Conservation (phyloP, 1,139 yeast species). For the Diutina siamensis region DNA sequence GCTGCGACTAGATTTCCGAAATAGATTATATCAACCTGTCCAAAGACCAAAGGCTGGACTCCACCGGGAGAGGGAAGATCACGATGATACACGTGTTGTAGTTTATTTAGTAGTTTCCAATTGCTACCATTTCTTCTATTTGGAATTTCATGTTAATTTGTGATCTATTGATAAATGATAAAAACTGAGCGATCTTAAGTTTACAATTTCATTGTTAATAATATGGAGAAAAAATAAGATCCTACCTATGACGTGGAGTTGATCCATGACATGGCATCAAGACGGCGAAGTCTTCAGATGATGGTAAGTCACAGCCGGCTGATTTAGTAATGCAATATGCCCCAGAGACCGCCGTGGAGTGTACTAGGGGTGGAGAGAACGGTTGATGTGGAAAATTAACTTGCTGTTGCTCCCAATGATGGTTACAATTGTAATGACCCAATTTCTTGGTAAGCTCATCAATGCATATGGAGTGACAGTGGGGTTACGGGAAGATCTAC, state of each 20-base stretch:
- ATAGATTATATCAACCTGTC: too few relatives aligned
- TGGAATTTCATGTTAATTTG: too few relatives aligned
- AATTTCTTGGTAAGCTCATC: constrained; percentile 9
- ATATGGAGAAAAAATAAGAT: not conserved
- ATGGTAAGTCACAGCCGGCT: not conserved
- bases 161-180: too few relatives aligned
- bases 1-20: too few relatives aligned
- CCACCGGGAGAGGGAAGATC: too few relatives aligned
- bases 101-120: too few relatives aligned
- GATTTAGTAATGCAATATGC: not conserved
- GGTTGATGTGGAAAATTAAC: constrained; percentile 8
- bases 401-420: constrained; percentile 8
- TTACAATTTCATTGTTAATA: too few relatives aligned
- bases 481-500: constrained; percentile 8
- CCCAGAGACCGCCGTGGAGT: not conserved
- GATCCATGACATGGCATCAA: not conserved
- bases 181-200: too few relatives aligned
- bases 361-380: constrained; percentile 5
- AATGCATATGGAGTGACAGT: constrained; percentile 8
- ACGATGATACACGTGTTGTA: too few relatives aligned
- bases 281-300: not conserved
- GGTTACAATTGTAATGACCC: constrained; percentile 7
- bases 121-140: too few relatives aligned
- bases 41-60: too few relatives aligned
- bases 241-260: not conserved